Evolutionary conservation across 2,329 filamentous ascomycete species (phyloP), one percentile per base, ranked within the genome.

Genomic region (Colletotrichum orchidophilum): DNA sequence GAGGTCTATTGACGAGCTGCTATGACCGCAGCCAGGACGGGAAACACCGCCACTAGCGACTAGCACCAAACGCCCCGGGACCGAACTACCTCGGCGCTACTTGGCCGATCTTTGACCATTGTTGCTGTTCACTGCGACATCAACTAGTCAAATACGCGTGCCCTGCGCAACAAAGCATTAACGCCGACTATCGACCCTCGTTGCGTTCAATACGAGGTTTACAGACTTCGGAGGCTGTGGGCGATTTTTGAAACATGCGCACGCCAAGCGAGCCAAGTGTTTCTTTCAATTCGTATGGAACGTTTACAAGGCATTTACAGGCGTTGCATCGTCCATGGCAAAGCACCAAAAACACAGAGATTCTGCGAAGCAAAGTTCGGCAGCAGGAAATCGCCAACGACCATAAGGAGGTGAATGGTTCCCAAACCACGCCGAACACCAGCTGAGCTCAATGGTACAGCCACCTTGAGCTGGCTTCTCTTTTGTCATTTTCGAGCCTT

Each of bases 1-100:
- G 62, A 87, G 93, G 67, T 95, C 92, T 70, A 96, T 96, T 76
- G 92, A 94, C 78, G 93, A 95, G 77, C 85, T 94, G 62, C 84
- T 95, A 80, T 95, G 86, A 85, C 62, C 65, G 33, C 58, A 21
- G 68, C 42, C 68, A 60, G 57, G 26, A 50, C 58, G 59, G 53
- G 27, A 63, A 27, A 63, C 64, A 63, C 58, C 42, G 64, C 65
- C 68, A 65, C 63, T 65, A 50, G 68, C 55, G 31, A 58, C 58
- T 63, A 53, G 60, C 58, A 69, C 13, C 26, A 53, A 69, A 53
- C 46, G n/a, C 58, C 35, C 39, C 24, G 66, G 50, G 29, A 70
- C 24, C 39, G 59, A 60, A 42, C 65, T 49, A 54, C 52, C 31
- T 63, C 59, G 65, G 65, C 59, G 59, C 26, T 39, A 65, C 35